phyloP scores from a whole-genome alignment of 1,284 basidiomycete species.

The Rhodotorula mucilaginosa region DNA sequence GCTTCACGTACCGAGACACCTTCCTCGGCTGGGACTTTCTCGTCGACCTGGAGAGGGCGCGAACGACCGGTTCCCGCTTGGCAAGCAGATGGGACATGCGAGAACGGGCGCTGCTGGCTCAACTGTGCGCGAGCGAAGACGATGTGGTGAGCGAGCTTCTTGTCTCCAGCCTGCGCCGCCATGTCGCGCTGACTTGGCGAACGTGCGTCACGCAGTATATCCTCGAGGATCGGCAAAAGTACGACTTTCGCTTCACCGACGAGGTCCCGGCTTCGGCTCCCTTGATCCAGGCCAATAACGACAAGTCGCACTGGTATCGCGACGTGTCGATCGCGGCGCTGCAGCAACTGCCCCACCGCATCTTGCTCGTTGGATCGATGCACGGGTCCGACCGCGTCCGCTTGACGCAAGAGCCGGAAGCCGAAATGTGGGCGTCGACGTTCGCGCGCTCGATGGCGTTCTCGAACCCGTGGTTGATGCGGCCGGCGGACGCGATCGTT shows the following conservation, averaged over 20 bases:
- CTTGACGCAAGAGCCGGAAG: neutral
- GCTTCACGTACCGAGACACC: slow-evolving; percentile 36
- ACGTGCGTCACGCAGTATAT: slow-evolving; percentile 13
- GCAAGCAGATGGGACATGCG: slow-evolving; percentile 39
- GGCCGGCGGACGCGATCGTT: slow-evolving; percentile 29
- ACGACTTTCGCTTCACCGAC: slow-evolving; percentile 35
- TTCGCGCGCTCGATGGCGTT: slow-evolving; percentile 32
- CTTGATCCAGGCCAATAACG: slow-evolving; percentile 10
- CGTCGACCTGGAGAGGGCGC: slow-evolving; percentile 21
- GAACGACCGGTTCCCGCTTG: slow-evolving; percentile 10
- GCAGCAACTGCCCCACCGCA: neutral
- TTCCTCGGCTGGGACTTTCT: slow-evolving; percentile 40
- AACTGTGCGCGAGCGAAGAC: slow-evolving; percentile 5
- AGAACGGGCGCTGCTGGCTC: slow-evolving; percentile 23
- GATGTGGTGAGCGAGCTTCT: slow-evolving; percentile 24
- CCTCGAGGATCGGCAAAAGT: slow-evolving; percentile 23
- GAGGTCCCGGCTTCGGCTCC: neutral
- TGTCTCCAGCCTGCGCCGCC: too few species aligned
- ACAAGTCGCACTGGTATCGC: slow-evolving; percentile 10
- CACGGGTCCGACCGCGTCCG: slow-evolving; percentile 25
- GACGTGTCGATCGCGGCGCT: slow-evolving; percentile 27
- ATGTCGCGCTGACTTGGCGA: too few species aligned
- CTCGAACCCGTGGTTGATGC: slow-evolving; percentile 22
- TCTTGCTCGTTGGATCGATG: slow-evolving; percentile 37
- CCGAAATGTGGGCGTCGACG: neutral